These are phyloP conservation scores for Kalmusia sp. DNA, from an alignment of 2,329 filamentous ascomycete species.

Conservation along the genomic window DNA sequence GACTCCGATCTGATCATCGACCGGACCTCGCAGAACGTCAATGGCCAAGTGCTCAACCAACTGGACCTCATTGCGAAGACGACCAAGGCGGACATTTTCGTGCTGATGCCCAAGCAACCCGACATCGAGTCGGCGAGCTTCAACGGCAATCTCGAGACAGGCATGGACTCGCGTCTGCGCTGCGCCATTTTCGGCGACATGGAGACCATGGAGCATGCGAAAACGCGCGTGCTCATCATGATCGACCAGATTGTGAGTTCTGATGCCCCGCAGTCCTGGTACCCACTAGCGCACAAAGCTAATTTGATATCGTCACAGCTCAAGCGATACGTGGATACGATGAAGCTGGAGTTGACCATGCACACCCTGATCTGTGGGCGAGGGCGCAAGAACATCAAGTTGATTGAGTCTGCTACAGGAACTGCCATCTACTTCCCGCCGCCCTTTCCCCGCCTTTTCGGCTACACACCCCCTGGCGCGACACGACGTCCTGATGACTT, in stretches of 20 bases:
- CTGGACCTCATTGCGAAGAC: constrained; percentile 86
- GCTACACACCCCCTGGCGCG: constrained; percentile 84
- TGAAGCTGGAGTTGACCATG: constrained; percentile 83
- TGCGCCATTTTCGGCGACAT: constrained; percentile 95
- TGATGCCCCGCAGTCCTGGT: constrained; percentile 23
- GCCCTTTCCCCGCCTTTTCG: constrained; percentile 88
- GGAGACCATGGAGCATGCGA: constrained; percentile 94
- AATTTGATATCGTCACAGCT: constrained; percentile 60
- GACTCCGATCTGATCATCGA: constrained; percentile 91
- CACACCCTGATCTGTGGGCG: constrained; percentile 93
- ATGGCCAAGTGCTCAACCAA: constrained; percentile 79
- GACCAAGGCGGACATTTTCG: constrained; percentile 95
- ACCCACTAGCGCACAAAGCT: constrained; percentile 38
- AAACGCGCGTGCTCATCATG: constrained; percentile 94
- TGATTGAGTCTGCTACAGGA: constrained; percentile 93
- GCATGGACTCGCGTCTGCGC: constrained; percentile 85
- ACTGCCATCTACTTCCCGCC: constrained; percentile 98
- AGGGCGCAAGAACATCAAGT: constrained; percentile 95
- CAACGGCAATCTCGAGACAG: constrained; percentile 76
- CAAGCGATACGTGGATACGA: constrained; percentile 75
- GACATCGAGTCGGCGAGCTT: constrained; percentile 80
- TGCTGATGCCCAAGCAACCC: constrained; percentile 87
- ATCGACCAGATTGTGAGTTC: constrained; percentile 86
- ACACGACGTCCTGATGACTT: constrained; percentile 83
- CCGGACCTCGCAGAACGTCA: constrained; percentile 69